These are phyloP conservation scores for Papilionanthe hybrid DNA, from an alignment of 116 monocot genomes.

Conservation along the genomic window DNA sequence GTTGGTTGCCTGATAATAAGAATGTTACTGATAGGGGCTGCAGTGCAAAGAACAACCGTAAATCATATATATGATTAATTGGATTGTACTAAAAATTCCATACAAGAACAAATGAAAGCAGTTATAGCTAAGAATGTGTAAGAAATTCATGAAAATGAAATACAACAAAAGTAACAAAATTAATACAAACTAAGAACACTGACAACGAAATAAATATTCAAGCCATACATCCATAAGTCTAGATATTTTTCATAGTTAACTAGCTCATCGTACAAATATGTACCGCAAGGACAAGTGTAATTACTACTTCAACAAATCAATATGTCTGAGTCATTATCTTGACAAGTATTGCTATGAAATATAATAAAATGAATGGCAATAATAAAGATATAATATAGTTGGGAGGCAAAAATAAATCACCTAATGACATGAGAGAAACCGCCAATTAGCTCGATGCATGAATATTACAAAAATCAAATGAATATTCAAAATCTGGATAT, in stretches of 20 bases:
- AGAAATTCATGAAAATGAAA: not conserved
- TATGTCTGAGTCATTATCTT: not conserved
- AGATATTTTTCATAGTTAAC: not conserved
- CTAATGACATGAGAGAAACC: too few relatives aligned
- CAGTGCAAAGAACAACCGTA: not conserved
- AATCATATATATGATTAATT: not conserved
- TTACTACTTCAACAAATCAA: not conserved
- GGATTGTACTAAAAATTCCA: not conserved
- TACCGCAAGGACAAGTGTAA: not conserved
- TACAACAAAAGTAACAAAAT: not conserved
- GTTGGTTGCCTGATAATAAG: slow-evolving; percentile 46
- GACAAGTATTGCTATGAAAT: not conserved
- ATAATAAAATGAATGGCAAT: not conserved
- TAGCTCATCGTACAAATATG: not conserved
- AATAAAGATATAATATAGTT: not conserved
- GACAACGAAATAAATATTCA: too few relatives aligned
- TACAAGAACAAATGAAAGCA: not conserved
- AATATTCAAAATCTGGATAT: too few relatives aligned
- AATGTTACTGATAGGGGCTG: slow-evolving; percentile 86
- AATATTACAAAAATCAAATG: too few relatives aligned
- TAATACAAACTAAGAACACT: not conserved
- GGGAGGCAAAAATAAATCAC: not conserved
- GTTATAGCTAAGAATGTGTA: not conserved
- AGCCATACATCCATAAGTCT: not conserved
- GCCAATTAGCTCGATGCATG: too few relatives aligned